Conservation (phyloP, 2,329 filamentous ascomycete genomes). For the Zalaria obscura region DNA sequence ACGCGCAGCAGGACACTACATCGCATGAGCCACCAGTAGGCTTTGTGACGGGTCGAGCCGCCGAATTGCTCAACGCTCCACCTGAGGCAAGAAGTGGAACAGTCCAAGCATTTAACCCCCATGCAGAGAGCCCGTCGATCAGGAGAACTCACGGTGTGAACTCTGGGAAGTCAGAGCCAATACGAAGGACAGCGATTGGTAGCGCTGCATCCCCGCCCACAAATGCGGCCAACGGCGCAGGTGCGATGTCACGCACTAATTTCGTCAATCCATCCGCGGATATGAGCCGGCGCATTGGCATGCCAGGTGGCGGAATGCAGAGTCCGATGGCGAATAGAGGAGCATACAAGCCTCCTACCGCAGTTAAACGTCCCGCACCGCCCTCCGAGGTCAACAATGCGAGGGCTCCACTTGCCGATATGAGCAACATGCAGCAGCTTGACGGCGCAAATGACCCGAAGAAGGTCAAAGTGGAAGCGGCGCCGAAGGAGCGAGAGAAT, state of each 20-base stretch:
- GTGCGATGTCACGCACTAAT: slow-evolving; percentile 16
- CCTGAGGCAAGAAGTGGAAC: slow-evolving; percentile 18
- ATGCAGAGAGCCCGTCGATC: slow-evolving; percentile 55
- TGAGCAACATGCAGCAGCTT: slow-evolving; percentile 27
- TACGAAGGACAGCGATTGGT: slow-evolving; percentile 37
- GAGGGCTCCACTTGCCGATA: slow-evolving; percentile 26
- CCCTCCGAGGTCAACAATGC: slow-evolving; percentile 8
- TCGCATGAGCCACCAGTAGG: slow-evolving; percentile 23
- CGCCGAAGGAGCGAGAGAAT: neutral
- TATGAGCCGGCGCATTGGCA: slow-evolving; percentile 31
- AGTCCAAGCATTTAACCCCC: slow-evolving; percentile 30
- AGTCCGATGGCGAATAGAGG: slow-evolving; percentile 29
- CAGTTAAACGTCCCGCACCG: slow-evolving; percentile 18
- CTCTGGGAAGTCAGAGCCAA: slow-evolving; percentile 60
- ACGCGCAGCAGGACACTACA: slow-evolving; percentile 6
- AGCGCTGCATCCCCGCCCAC: neutral
- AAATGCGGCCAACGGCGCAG: neutral
- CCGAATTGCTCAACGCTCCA: slow-evolving; percentile 23
- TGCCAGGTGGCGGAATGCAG: slow-evolving; percentile 27
- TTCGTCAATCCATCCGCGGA: slow-evolving; percentile 36
- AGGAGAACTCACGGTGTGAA: slow-evolving; percentile 81
- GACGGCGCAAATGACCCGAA: slow-evolving; percentile 24
- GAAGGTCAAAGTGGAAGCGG: slow-evolving; percentile 22
- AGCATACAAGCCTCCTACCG: slow-evolving; percentile 30
- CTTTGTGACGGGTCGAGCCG: slow-evolving; percentile 32